phyloP scores from a whole-genome alignment of 148 eudicot genomes.

The Rhododendron simsii region DNA sequence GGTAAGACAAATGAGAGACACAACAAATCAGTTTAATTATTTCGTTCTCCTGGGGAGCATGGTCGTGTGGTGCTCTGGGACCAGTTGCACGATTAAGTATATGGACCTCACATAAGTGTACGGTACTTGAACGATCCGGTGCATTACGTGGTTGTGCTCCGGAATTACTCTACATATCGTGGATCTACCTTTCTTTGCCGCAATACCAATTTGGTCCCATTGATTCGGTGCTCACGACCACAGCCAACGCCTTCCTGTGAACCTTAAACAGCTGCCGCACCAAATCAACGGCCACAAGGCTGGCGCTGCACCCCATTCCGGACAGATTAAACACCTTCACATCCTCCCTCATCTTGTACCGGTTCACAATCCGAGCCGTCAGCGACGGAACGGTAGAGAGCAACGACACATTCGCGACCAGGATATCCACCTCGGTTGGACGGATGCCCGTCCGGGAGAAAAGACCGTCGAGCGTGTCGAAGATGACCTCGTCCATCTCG shows the following conservation, averaged over 20 bases:
- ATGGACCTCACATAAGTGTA: too few relatives aligned
- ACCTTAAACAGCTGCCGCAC: constrained; percentile 48
- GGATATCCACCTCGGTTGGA: constrained; percentile 58
- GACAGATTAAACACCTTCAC: constrained; percentile 52
- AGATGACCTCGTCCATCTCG: constrained; percentile 31
- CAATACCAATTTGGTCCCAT: constrained; percentile 73
- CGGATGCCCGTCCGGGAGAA: constrained; percentile 38
- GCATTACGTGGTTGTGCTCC: too few relatives aligned
- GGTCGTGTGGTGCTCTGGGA: too few relatives aligned
- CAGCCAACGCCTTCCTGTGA: constrained; percentile 43
- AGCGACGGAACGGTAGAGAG: constrained; percentile 57
- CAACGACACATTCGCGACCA: constrained; percentile 69
- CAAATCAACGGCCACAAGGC: constrained; percentile 59
- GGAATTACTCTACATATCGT: too few relatives aligned
- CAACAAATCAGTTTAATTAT: too few relatives aligned
- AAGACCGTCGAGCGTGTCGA: constrained; percentile 27
- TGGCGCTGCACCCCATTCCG: constrained; percentile 96
- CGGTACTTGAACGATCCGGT: too few relatives aligned
- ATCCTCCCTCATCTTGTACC: constrained; percentile 62
- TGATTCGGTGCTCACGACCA: constrained; percentile 67
- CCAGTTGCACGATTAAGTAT: too few relatives aligned
- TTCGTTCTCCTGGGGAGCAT: too few relatives aligned
- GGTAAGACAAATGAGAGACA: too few relatives aligned
- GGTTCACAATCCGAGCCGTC: constrained; percentile 58
- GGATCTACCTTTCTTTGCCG: constrained; percentile 40